Evolutionary conservation across 108 stramenopile genomes (phyloP).

Genomic region (Cyclotella choctawhatcheeana): DNA sequence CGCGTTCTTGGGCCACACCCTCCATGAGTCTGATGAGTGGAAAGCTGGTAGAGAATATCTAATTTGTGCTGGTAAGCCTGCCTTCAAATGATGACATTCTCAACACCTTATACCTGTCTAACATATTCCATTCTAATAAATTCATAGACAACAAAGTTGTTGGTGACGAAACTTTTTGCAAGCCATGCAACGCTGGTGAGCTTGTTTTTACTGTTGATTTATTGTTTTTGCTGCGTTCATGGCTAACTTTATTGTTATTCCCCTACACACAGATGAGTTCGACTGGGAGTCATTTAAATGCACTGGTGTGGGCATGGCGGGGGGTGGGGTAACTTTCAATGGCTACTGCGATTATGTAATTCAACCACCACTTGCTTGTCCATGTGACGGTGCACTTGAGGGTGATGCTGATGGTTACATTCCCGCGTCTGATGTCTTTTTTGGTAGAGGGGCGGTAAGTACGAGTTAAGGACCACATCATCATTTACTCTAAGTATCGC

Average conservation of each 20-base stretch:
- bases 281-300: constrained; percentile 54
- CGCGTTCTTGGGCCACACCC: constrained; percentile 36
- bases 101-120: not conserved
- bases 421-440: constrained; percentile 41
- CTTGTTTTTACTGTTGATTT: too few relatives aligned
- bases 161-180: constrained; percentile 45
- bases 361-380: constrained; percentile 43
- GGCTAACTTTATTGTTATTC: too few relatives aligned
- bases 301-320: constrained; percentile 39
- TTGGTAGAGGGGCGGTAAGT: constrained; percentile 50
- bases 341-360: constrained; percentile 48
- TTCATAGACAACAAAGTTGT: constrained; percentile 26
- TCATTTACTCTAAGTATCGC: too few relatives aligned
- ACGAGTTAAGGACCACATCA: too few relatives aligned
- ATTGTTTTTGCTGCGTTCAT: too few relatives aligned
- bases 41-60: constrained; percentile 47
- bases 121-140: not conserved
- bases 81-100: not conserved
- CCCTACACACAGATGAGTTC: constrained; percentile 40
- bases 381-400: constrained; percentile 31
- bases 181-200: constrained; percentile 49
- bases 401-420: constrained; percentile 42
- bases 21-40: constrained; percentile 52
- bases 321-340: constrained; percentile 48
- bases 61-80: constrained; percentile 29